Percentiles rank a stretch among this genome's conserved stretches.
phyloP scores from a whole-genome alignment of 225 moss, liverwort and hornwort species.

The Neckera pumila region DNA sequence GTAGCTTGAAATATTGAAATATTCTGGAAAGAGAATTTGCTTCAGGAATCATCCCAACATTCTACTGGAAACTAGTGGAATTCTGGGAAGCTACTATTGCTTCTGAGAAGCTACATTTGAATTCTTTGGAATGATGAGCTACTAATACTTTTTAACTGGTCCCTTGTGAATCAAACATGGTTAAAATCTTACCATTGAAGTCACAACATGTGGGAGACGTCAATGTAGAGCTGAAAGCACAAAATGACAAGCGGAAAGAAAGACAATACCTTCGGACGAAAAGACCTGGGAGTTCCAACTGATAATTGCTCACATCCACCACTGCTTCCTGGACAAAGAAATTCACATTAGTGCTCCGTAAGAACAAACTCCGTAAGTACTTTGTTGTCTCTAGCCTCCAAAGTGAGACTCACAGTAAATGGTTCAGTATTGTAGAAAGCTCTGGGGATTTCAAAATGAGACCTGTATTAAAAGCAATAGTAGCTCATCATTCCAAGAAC shows the following conservation, averaged over 20 bases:
- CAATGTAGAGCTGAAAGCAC: background rate
- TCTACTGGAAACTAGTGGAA: background rate
- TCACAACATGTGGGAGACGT: background rate
- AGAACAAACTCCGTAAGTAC: background rate
- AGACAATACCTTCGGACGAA: constrained; percentile 63
- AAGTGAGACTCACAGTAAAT: background rate
- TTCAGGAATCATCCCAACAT: background rate
- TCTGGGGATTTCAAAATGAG: background rate
- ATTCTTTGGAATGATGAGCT: no score
- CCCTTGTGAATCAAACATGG: background rate
- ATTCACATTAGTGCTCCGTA: background rate
- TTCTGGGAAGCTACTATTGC: no score
- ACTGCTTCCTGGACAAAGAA: constrained; percentile 67
- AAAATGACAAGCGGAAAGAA: background rate
- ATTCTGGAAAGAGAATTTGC: background rate
- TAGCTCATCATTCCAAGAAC: background rate
- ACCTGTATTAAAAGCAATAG: background rate
- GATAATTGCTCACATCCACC: constrained; percentile 97
- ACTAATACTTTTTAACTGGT: background rate
- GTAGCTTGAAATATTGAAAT: background rate
- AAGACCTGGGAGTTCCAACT: constrained; percentile 76
- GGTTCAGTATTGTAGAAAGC: background rate
- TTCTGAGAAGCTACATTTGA: no score
- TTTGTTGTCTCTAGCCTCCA: background rate
- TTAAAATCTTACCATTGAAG: background rate